Base-by-base conservation (phyloP, 257 asterid species). In the Capsicum chinense region DNA sequence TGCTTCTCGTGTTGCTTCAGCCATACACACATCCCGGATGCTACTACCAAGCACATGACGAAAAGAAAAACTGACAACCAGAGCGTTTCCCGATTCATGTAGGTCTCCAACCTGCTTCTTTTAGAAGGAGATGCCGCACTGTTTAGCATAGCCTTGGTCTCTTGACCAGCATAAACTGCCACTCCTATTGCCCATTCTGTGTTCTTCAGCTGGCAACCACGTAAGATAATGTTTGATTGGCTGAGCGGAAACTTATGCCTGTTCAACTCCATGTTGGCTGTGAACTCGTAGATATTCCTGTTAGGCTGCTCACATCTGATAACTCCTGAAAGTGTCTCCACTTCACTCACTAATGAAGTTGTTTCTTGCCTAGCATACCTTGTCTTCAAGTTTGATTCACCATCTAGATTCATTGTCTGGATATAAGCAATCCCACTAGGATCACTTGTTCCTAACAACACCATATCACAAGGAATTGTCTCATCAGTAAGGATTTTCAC, bases 341-440 rank as follows among this genome's bases (percentile, higher is more conserved):
- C 99, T 88, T 91, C 95, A 79, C 89, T 88, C 80, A 90, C 90
- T 79, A 97, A 84, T 83, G 89, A 90, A 84, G 85, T 91, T 56
- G 98, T 94, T 93, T 97, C 99, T 90, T 97, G 99, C 90, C 98
- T 92, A 67, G 99, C 99, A 90, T 94, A 97, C 92, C 99, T 91
- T 57, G 99, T 97, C 87, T 97, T 97, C 93, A 97, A 89, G 92
- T 97, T 97, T 83, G 99, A 97, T 89, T 97, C 99, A 1, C 99
- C 99, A 80, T 97, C 99, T 90, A 97, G 88, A 88, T 97, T 97
- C 98, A 95, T 97, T 9, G 99, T 97, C 92, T 94, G 98, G 85
- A 97, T 95, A 89, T 97, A 97, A 83, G 99, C 98, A 85, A 96
- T 93, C 82, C 98, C 99, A 87, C 93, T 92, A 80, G 95, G 94